Base-by-base conservation (phyloP, 768 basidiomycete species). In the Termitomyces sp. region DNA sequence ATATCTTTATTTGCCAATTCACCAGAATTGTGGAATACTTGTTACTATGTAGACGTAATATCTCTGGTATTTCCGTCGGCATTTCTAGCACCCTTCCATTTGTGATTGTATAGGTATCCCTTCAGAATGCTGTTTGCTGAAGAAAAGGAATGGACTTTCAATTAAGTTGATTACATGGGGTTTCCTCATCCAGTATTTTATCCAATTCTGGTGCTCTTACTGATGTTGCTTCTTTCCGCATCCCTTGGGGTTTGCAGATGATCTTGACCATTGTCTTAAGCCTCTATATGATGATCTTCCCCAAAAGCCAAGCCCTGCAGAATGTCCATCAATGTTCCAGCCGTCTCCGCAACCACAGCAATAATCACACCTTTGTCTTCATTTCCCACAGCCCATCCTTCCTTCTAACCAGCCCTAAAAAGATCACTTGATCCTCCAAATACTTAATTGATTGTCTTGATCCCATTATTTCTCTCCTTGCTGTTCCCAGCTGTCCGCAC, bases 231-330 rank as follows among this genome's bases (percentile, higher is more conserved):
- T 88, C 87, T 0, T 91, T 89, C 79, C 84, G 88, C 23, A 85
- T 91, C 59, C 89, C 88, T 10, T 89, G 87, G 87, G 85, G 85
- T 53, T 70, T 91, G 25, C 89, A 91, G 65, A 79, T 87, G 75
- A 89, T 92, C 50, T 89, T 88, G 22, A 89, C 86, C 7, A 77
- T 89, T 54, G 52, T 92, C 11, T 77, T 91, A 23, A 81, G 80
- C 45, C 23, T 80, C 7, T 86, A 88, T 43, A 89, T 91, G 87
- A 47, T 75, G 10, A 55, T 77, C 58, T 86, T 89, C 75, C 87
- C 85, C 0, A 85, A 86, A 61, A 83, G 80, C 43, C 88, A n/a
- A n/a, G n/a, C n/a, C n/a, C n/a, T n/a, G n/a, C n/a, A n/a, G n/a
- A n/a, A n/a, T n/a, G n/a, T n/a, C n/a, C n/a, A n/a, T n/a, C n/a